A percentile compares a stretch with the other conserved stretches of the same genome.
Evolutionary conservation across 2,329 filamentous ascomycete genomes (phyloP).

Genomic region (Penicillium crustosum): DNA sequence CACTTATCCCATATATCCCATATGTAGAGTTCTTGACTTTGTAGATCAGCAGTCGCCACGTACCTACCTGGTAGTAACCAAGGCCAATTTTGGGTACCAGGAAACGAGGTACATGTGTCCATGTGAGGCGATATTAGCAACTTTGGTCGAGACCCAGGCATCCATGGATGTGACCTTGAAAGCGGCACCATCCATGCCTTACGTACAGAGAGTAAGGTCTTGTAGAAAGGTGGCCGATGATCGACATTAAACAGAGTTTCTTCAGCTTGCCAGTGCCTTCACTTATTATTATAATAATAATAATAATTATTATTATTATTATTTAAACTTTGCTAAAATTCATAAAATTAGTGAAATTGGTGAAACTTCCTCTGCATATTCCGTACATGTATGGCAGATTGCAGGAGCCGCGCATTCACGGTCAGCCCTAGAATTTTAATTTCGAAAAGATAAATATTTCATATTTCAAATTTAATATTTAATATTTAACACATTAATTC

Average conservation of each 20-base stretch:
- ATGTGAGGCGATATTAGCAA: background rate
- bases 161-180: background rate
- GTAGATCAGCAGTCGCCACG: constrained; percentile 4
- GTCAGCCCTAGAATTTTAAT: constrained; percentile 1
- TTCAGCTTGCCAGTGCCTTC: background rate
- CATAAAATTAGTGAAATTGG: background rate
- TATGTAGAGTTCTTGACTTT: background rate
- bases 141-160: background rate
- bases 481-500: background rate
- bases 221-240: background rate
- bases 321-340: no score
- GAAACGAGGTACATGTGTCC: background rate
- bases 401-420: background rate
- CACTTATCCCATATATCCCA: background rate
- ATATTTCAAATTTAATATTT: background rate
- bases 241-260: background rate
- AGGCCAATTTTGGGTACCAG: background rate
- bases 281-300: background rate
- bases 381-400: background rate
- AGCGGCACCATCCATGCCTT: background rate
- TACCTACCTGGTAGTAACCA: no score
- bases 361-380: background rate
- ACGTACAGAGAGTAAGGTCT: background rate
- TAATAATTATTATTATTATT: background rate
- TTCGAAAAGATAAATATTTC: no score